Conservation (phyloP, 2,329 filamentous ascomycete genomes). For the Penicillium oxalicum region DNA sequence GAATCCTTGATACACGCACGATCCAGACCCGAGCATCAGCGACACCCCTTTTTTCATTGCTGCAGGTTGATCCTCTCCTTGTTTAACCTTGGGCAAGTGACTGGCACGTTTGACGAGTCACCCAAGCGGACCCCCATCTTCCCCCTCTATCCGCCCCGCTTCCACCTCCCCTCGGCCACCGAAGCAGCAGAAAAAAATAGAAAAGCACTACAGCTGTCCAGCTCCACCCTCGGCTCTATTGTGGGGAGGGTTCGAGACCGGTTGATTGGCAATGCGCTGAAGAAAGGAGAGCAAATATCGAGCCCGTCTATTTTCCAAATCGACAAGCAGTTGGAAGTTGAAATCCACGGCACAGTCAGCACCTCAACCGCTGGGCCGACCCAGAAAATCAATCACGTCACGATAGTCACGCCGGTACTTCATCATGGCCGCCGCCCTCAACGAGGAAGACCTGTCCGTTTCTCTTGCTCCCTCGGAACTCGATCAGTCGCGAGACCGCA, state of each 20-base stretch:
- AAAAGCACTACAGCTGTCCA: constrained; percentile 9
- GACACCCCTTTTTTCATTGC: too few relatives aligned
- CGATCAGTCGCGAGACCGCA: constrained; percentile 18
- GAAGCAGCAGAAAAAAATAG: constrained; percentile 17
- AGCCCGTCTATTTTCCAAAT: not conserved
- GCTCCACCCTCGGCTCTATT: constrained; percentile 22
- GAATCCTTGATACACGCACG: too few relatives aligned
- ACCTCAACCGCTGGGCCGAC: constrained; percentile 14
- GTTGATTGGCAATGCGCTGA: constrained; percentile 21
- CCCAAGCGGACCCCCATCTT: not conserved
- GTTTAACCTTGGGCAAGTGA: too few relatives aligned
- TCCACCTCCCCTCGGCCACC: constrained; percentile 2
- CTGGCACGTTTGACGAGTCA: too few relatives aligned
- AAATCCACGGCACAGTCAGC: constrained; percentile 20
- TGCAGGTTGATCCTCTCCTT: too few relatives aligned
- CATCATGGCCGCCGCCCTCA: constrained; percentile 49
- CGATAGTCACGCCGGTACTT: constrained; percentile 21
- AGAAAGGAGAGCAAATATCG: not conserved
- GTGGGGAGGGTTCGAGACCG: constrained; percentile 22
- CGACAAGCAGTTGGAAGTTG: not conserved
- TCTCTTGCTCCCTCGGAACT: constrained; percentile 47
- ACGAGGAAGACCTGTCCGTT: constrained; percentile 79
- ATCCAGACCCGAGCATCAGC: too few relatives aligned
- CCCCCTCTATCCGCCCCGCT: constrained; percentile 8
- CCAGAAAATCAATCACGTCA: constrained; percentile 35